Evolutionary conservation across 495 filamentous ascomycete species (phyloP).

Genomic region (Neurospora sp.): DNA sequence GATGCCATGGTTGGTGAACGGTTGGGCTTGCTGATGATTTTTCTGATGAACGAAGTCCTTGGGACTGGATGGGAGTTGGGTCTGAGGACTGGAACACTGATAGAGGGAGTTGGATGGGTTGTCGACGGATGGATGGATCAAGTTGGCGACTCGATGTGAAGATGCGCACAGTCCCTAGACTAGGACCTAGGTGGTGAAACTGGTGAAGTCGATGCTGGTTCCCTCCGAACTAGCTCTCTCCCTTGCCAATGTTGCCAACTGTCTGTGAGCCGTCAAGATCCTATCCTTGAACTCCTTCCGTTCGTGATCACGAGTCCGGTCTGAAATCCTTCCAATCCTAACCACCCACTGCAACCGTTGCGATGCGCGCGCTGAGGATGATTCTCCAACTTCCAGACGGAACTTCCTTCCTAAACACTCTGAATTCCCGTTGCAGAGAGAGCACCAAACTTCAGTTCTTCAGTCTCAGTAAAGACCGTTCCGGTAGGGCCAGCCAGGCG

Average conservation of each 20-base stretch:
- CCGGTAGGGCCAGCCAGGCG: neutral
- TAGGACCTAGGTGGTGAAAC: neutral
- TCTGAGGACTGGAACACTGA: neutral
- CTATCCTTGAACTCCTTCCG: neutral
- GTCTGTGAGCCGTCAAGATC: neutral
- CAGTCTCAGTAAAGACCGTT: neutral
- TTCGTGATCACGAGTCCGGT: neutral
- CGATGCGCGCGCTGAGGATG: neutral
- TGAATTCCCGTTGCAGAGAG: neutral
- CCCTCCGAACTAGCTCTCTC: neutral
- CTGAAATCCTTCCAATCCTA: neutral
- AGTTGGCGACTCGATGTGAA: neutral
- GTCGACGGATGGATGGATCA: neutral
- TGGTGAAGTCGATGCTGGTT: neutral
- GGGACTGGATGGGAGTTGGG: neutral
- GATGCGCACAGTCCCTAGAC: neutral
- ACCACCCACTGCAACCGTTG: neutral
- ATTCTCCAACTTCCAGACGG: neutral
- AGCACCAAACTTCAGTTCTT: neutral
- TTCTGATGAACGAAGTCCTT: neutral
- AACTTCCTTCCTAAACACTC: neutral
- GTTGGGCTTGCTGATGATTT: neutral
- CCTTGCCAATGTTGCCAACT: neutral
- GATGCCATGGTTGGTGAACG: conserved; percentile 28
- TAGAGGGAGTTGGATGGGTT: neutral